Conservation (phyloP, 768 basidiomycete species). For the Hygrophoropsis aurantiaca region DNA sequence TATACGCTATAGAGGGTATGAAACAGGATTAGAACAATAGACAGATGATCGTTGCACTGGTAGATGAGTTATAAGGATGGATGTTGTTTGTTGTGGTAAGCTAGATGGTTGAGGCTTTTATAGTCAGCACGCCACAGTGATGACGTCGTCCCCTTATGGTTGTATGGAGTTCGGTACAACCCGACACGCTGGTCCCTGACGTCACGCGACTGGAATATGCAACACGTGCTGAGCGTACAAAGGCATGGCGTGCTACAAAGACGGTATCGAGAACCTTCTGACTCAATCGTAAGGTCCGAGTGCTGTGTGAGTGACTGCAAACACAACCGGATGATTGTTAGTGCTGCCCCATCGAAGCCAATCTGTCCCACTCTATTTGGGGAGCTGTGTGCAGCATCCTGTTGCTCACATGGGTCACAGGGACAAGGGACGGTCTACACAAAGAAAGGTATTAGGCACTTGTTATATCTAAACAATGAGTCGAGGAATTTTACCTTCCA, state of each 20-base stretch:
- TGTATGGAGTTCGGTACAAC: slow-evolving; percentile 1
- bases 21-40: slow-evolving; percentile 11
- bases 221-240: background rate
- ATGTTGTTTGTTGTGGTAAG: background rate
- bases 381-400: slow-evolving; percentile 9
- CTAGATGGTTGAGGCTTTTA: background rate
- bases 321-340: background rate
- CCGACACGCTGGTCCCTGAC: slow-evolving; percentile 14
- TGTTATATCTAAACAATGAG: background rate
- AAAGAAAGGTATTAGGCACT: slow-evolving; percentile 4
- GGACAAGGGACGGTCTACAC: slow-evolving; percentile 55
- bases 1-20: slow-evolving; percentile 9
- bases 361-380: slow-evolving; percentile 23
- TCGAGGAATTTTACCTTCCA: slow-evolving; percentile 58
- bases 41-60: background rate
- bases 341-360: background rate
- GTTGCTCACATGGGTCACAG: slow-evolving; percentile 36
- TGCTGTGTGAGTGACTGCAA: background rate
- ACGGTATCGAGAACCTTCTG: slow-evolving; percentile 13
- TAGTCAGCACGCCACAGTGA: slow-evolving; percentile 5
- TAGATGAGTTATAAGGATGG: background rate
- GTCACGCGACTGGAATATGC: slow-evolving; percentile 29
- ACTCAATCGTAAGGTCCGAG: slow-evolving; percentile 1
- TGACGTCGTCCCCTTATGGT: slow-evolving; percentile 7
- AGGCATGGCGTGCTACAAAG: background rate